Evolutionary conservation across 306 rosid species (phyloP).

Genomic region (Vigna nakashimae): DNA sequence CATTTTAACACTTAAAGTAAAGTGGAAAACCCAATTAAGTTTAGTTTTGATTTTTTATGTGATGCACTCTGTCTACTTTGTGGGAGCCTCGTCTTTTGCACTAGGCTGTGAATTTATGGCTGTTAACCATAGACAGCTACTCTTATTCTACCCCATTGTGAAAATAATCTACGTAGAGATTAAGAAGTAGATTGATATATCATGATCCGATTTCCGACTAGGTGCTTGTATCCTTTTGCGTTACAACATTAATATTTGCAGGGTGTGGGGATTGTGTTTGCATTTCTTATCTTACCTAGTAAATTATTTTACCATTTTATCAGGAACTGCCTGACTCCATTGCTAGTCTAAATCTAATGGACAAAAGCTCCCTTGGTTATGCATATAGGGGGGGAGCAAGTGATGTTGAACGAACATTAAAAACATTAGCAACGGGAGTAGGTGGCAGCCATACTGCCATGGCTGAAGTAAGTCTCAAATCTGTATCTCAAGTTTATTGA

Average conservation of each 20-base stretch:
- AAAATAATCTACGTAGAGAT: conserved; percentile 10
- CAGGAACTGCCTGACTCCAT: conserved; percentile 67
- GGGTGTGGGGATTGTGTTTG: conserved; percentile 20
- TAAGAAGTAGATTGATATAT: conserved; percentile 36
- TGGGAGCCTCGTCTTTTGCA: background rate
- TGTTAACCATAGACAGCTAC: background rate
- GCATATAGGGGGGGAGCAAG: conserved; percentile 57
- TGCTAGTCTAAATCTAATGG: conserved; percentile 51
- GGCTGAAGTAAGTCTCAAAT: conserved; percentile 64
- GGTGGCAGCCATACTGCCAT: conserved; percentile 51
- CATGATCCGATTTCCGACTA: conserved; percentile 19
- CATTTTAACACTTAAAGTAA: background rate
- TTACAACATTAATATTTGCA: conserved; percentile 13
- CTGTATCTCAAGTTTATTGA: conserved; percentile 27
- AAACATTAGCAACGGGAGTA: conserved; percentile 58
- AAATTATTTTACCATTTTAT: conserved; percentile 37
- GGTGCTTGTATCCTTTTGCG: background rate
- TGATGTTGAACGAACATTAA: conserved; percentile 74
- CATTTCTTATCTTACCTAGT: conserved; percentile 35
- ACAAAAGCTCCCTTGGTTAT: conserved; percentile 55
- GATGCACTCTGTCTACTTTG: background rate
- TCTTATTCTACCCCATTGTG: conserved; percentile 9
- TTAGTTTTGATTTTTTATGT: background rate
- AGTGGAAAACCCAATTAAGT: background rate
- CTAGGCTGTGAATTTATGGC: background rate